Evolutionary conservation across 140 eudicot genomes (phyloP).

Genomic region (Bidens hawaiensis): DNA sequence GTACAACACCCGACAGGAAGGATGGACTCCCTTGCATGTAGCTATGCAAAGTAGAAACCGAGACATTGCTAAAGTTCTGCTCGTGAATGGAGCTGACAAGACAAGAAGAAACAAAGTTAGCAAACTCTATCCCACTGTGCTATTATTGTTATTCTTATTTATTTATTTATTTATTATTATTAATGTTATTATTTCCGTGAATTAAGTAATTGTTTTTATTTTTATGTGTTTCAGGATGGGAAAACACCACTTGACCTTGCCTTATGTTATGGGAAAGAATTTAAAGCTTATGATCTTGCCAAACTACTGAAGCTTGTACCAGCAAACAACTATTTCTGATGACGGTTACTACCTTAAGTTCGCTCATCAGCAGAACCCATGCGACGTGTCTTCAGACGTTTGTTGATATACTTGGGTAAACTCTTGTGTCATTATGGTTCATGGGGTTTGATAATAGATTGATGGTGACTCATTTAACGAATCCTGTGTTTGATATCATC

Average conservation of each 20-base stretch:
- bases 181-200: too few relatives aligned
- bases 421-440: background rate
- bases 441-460: background rate
- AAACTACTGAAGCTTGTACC: conserved; percentile 86
- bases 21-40: conserved; percentile 93
- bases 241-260: conserved; percentile 63
- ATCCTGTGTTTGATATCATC: background rate
- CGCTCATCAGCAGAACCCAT: background rate
- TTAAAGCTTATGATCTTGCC: conserved; percentile 83
- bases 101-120: conserved; percentile 63
- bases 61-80: conserved; percentile 66
- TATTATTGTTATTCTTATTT: background rate
- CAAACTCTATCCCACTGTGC: background rate
- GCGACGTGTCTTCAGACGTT: background rate
- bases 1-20: conserved; percentile 63
- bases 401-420: background rate
- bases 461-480: background rate
- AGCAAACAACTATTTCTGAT: conserved; percentile 32
- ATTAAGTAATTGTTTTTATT: background rate
- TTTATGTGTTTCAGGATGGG: conserved; percentile 56
- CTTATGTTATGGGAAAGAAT: conserved; percentile 90
- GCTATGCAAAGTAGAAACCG: conserved; percentile 85
- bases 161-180: too few relatives aligned
- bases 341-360: background rate
- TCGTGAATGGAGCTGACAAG: conserved; percentile 81